Percentiles rank a stretch among this genome's conserved stretches.
phyloP scores from a whole-genome alignment of 2,329 filamentous ascomycete species.

The Penicillium sp. region DNA sequence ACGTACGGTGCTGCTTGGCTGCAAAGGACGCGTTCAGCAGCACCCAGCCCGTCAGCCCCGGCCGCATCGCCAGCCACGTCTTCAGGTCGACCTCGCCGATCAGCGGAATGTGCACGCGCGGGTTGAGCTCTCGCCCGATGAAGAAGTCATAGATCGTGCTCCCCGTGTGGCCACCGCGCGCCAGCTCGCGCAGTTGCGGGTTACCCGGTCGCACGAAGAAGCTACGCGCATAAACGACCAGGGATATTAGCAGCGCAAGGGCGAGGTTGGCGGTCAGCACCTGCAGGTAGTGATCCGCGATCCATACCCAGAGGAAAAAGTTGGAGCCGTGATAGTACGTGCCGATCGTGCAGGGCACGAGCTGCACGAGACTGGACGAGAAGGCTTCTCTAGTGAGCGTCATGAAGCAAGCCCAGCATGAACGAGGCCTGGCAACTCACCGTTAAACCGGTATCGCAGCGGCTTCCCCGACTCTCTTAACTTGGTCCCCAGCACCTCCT shows the following conservation, averaged over 20 bases:
- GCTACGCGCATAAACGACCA: background rate
- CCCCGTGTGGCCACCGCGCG: background rate
- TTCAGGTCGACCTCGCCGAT: background rate
- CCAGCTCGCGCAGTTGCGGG: background rate
- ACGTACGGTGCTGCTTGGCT: background rate
- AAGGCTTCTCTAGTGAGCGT: constrained; percentile 1
- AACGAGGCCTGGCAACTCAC: background rate
- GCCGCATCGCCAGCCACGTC: background rate
- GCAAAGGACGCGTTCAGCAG: background rate
- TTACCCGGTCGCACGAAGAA: background rate
- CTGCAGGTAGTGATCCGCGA: background rate
- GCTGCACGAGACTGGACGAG: background rate
- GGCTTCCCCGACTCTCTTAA: background rate
- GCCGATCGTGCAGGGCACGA: background rate
- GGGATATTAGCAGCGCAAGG: background rate
- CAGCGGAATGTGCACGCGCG: background rate
- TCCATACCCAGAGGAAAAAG: background rate
- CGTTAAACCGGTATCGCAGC: background rate
- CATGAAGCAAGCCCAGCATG: background rate
- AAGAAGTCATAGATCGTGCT: background rate
- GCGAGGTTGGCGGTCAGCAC: background rate
- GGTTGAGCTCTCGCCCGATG: background rate
- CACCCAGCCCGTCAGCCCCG: background rate
- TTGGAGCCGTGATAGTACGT: background rate
- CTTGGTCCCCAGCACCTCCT: background rate